Evolutionary conservation across 1,139 yeast genomes (phyloP).

Genomic region (Sugiyamaella novakii): DNA sequence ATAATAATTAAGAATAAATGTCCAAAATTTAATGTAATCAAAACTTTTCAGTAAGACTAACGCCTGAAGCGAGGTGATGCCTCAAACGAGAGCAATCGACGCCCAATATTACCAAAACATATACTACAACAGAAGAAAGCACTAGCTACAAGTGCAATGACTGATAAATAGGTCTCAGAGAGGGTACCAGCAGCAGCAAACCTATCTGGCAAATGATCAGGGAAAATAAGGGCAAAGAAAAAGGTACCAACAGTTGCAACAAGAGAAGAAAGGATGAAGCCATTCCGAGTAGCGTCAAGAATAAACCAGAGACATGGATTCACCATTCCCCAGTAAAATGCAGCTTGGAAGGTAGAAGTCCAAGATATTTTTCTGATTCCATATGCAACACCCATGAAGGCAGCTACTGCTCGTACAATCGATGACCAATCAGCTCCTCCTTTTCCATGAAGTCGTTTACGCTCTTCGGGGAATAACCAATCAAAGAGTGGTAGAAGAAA

Average conservation of each 20-base stretch:
- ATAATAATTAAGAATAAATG: too few species aligned
- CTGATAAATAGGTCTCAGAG: constrained; percentile 37
- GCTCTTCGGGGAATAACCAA: constrained; percentile 45
- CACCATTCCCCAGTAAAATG: constrained; percentile 70
- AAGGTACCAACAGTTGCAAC: constrained; percentile 39
- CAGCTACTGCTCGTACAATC: constrained; percentile 64
- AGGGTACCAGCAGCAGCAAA: constrained; percentile 15
- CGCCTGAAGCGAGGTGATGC: constrained; percentile 4
- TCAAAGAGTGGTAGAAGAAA: constrained; percentile 64
- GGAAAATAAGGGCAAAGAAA: constrained; percentile 37
- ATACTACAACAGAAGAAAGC: constrained; percentile 70
- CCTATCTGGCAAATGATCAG: constrained; percentile 35
- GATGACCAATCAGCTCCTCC: constrained; percentile 45
- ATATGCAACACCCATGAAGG: constrained; percentile 80
- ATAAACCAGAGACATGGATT: constrained; percentile 81
- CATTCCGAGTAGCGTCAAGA: constrained; percentile 72
- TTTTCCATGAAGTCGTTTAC: constrained; percentile 28
- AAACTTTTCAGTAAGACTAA: constrained; percentile 34
- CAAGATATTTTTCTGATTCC: constrained; percentile 82
- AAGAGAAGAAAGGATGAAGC: constrained; percentile 48
- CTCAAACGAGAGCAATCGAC: constrained; percentile 45
- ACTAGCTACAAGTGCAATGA: constrained; percentile 54
- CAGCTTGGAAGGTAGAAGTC: constrained; percentile 74
- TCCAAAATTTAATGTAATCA: too few species aligned
- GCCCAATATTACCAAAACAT: constrained; percentile 71